Evolutionary conservation across 306 rosid species (phyloP).

Genomic region (Cucurbita pepo): DNA sequence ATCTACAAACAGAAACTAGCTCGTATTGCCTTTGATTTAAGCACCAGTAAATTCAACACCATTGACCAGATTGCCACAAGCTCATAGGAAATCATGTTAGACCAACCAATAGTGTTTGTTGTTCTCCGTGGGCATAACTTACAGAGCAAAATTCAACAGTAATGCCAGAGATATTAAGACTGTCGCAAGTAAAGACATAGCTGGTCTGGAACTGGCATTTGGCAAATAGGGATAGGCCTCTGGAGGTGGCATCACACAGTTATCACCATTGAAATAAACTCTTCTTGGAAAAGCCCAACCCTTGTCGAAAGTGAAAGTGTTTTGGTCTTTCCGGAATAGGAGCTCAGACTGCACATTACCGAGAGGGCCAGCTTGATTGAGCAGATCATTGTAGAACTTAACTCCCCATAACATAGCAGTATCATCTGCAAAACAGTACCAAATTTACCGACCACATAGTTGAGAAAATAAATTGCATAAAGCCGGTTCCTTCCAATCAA

Average conservation of each 20-base stretch:
- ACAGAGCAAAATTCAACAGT: constrained; percentile 26
- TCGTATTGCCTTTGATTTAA: not conserved
- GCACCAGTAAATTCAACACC: constrained; percentile 9
- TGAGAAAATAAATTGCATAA: not conserved
- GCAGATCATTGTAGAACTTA: constrained; percentile 81
- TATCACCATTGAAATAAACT: constrained; percentile 76
- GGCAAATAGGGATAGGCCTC: constrained; percentile 96
- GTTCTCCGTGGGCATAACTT: not conserved
- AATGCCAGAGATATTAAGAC: constrained; percentile 32
- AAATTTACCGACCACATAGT: not conserved
- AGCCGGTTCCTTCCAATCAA: not conserved
- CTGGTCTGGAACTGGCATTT: constrained; percentile 34
- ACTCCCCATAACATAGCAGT: constrained; percentile 93
- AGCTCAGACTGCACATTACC: constrained; percentile 95
- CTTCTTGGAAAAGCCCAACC: constrained; percentile 99
- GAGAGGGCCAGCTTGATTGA: constrained; percentile 53
- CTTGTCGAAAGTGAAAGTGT: constrained; percentile 81
- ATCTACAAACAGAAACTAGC: not conserved
- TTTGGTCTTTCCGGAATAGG: constrained; percentile 61
- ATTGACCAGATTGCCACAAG: constrained; percentile 11
- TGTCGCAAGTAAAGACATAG: constrained; percentile 23
- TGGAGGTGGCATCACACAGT: constrained; percentile 86
- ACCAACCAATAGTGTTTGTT: constrained; percentile 4
- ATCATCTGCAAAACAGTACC: constrained; percentile 50
- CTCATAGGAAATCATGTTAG: constrained; percentile 5